phyloP scores from a whole-genome alignment of 768 basidiomycete species.

The Mrakia frigida region DNA sequence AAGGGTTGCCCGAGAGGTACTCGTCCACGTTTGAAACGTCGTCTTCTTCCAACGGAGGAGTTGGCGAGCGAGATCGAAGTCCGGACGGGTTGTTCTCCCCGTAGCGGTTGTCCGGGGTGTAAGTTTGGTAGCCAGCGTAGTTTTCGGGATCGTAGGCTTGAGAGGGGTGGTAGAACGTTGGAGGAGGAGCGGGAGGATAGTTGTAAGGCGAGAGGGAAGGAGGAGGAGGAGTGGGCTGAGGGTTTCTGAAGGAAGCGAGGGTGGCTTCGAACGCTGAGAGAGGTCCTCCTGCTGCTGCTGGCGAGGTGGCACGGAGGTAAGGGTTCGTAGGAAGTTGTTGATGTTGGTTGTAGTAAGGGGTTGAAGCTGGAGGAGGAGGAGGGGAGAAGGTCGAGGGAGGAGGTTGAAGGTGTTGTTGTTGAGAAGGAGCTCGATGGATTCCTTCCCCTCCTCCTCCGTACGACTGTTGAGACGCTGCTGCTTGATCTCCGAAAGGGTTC shows the following conservation, averaged over 20 bases:
- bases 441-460: background rate
- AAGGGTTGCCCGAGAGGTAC: slow-evolving; percentile 35
- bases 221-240: background rate
- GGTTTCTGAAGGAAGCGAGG: slow-evolving; percentile 13
- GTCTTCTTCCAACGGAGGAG: slow-evolving; percentile 30
- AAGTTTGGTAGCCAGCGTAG: slow-evolving; percentile 21
- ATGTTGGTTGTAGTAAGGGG: background rate
- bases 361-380: slow-evolving; percentile 2
- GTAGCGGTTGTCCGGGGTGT: slow-evolving; percentile 23
- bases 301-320: background rate
- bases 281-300: background rate
- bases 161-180: background rate
- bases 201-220: slow-evolving; percentile 1
- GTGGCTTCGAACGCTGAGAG: slow-evolving; percentile 22
- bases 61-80: slow-evolving; percentile 22
- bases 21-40: slow-evolving; percentile 14
- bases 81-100: slow-evolving; percentile 20
- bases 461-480: background rate
- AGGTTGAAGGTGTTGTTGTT: slow-evolving; percentile 6
- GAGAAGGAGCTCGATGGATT: background rate
- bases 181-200: background rate
- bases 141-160: slow-evolving; percentile 25
- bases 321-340: background rate
- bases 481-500: slow-evolving; percentile 9
- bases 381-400: background rate